Percentiles rank a stretch among this genome's conserved stretches.
These are phyloP conservation scores for Daldinia decipiens DNA, from an alignment of 495 filamentous ascomycete species.

Conservation along the genomic window DNA sequence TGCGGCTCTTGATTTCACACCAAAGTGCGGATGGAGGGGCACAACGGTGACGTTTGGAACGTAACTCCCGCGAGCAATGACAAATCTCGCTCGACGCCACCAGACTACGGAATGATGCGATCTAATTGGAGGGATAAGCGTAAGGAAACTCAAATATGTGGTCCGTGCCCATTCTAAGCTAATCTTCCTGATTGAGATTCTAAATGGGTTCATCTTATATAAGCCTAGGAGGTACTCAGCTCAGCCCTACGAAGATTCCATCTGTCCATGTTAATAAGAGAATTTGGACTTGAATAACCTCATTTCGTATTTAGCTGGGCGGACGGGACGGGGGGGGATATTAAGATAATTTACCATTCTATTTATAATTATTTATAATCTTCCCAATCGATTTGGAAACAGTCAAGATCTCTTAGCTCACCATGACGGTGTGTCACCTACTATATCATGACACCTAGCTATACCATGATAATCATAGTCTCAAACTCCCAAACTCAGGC, in stretches of 20 bases:
- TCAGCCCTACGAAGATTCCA: constrained; percentile 12
- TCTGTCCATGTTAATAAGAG: background rate
- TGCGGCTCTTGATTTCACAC: constrained; percentile 33
- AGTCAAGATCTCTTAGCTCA: background rate
- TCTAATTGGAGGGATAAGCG: constrained; percentile 14
- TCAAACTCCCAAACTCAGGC: background rate
- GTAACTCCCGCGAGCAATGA: constrained; percentile 25
- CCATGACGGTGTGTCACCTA: background rate
- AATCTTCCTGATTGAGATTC: background rate
- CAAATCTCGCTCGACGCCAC: constrained; percentile 42
- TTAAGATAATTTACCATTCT: background rate
- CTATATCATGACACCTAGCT: background rate
- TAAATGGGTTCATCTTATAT: background rate
- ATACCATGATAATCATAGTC: background rate
- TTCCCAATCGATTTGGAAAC: too few species aligned
- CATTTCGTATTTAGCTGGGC: background rate
- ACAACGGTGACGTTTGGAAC: constrained; percentile 33
- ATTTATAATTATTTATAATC: too few species aligned
- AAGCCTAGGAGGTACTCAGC: constrained; percentile 15
- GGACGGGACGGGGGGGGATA: background rate
- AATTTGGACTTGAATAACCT: background rate
- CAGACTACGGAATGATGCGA: constrained; percentile 30
- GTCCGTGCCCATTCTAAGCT: constrained; percentile 33
- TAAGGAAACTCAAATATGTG: background rate
- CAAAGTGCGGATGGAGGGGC: constrained; percentile 1